Conservation (phyloP, 2,329 filamentous ascomycete species). For the Ceratocystis variospora region DNA sequence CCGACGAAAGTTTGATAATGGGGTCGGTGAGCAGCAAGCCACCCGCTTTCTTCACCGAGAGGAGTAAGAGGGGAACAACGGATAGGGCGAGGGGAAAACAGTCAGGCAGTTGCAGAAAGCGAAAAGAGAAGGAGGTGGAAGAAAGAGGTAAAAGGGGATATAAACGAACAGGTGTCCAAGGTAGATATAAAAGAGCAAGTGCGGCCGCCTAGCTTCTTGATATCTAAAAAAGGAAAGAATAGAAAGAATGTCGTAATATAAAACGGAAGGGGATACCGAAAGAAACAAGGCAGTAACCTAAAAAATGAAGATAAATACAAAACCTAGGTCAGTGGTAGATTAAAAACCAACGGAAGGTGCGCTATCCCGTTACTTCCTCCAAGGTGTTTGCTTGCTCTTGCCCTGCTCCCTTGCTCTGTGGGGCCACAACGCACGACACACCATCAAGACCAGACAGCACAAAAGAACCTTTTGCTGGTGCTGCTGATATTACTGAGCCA, state of each 20-base stretch:
- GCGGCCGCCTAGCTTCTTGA: too few relatives aligned
- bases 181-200: background rate
- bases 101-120: background rate
- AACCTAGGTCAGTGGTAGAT: background rate
- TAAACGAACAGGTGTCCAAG: background rate
- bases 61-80: background rate
- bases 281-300: background rate
- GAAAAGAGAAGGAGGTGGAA: too few relatives aligned
- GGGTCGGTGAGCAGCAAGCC: too few relatives aligned
- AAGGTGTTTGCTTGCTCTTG: background rate
- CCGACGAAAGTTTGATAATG: too few relatives aligned
- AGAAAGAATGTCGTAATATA: too few relatives aligned
- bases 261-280: background rate
- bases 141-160: too few relatives aligned
- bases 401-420: background rate
- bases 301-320: background rate
- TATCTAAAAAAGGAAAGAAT: too few relatives aligned
- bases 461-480: background rate
- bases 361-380: background rate
- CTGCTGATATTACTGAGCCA: background rate
- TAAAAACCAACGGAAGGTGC: background rate
- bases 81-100: background rate
- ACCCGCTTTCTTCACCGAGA: background rate
- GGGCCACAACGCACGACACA: constrained; percentile 5
- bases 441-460: background rate